phyloP scores from a whole-genome alignment of 1,139 yeast genomes.

The Yamadazyma dushanensis region DNA sequence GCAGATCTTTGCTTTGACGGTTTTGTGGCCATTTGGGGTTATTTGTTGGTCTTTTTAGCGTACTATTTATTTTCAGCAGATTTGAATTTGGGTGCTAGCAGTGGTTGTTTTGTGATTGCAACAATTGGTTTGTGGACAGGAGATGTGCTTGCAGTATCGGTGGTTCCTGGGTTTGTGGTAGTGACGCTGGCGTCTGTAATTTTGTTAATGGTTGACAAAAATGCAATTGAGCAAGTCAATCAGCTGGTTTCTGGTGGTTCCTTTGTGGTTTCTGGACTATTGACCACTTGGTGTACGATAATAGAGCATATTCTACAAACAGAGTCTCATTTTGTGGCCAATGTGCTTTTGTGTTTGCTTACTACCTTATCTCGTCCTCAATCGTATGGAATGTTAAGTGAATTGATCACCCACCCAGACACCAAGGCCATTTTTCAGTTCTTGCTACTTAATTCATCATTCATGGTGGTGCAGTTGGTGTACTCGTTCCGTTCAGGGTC shows the following conservation, averaged over 20 bases:
- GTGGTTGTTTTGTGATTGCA: no score
- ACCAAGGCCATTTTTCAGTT: slow-evolving; percentile 90
- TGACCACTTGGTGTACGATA: background rate
- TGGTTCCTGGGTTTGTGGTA: no score
- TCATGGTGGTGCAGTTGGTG: slow-evolving; percentile 90
- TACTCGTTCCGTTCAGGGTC: slow-evolving; percentile 94
- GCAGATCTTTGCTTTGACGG: slow-evolving; percentile 1
- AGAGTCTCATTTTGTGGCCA: background rate
- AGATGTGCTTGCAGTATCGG: no score
- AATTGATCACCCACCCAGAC: slow-evolving; percentile 51
- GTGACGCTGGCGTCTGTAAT: background rate
- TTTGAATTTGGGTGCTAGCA: background rate
- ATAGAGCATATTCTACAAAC: no score
- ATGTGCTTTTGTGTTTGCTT: background rate
- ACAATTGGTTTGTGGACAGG: no score
- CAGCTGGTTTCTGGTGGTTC: background rate
- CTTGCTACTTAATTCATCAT: slow-evolving; percentile 77
- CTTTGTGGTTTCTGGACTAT: background rate
- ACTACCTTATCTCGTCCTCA: background rate
- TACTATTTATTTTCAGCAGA: background rate
- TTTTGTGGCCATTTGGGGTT: background rate
- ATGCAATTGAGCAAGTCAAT: no score
- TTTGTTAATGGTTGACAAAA: no score
- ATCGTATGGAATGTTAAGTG: slow-evolving; percentile 2
- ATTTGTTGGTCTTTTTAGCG: slow-evolving; percentile 1